These are phyloP conservation scores for Theileria annulata DNA, from an alignment of 169 alveolate genomes.

Conservation along the genomic window DNA sequence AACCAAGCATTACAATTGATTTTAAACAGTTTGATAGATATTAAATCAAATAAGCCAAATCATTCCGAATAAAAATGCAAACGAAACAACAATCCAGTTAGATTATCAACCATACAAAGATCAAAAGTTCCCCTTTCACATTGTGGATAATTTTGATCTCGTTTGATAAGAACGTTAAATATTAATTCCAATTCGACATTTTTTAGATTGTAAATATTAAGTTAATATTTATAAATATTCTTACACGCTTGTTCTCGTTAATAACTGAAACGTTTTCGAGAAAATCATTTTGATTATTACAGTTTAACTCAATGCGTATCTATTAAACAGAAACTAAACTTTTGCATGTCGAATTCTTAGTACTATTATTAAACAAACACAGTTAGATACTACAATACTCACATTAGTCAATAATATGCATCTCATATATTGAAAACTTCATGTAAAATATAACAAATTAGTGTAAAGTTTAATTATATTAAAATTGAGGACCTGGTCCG, in stretches of 20 bases:
- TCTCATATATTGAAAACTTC: background rate
- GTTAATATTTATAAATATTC: too few relatives aligned
- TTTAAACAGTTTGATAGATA: too few relatives aligned
- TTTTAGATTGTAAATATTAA: background rate
- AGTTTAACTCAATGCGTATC: background rate
- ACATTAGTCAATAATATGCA: background rate
- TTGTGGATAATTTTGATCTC: background rate
- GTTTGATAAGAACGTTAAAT: background rate
- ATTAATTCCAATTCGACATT: background rate
- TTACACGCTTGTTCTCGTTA: too few relatives aligned
- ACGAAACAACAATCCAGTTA: background rate
- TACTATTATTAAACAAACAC: background rate
- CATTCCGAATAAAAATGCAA: background rate
- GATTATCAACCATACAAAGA: background rate
- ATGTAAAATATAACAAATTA: background rate
- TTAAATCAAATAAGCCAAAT: background rate
- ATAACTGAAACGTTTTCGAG: background rate
- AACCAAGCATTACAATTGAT: background rate
- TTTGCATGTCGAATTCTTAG: background rate
- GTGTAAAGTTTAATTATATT: background rate
- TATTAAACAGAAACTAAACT: background rate
- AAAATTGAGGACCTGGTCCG: slow-evolving; percentile 6
- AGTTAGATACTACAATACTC: too few relatives aligned
- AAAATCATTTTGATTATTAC: too few relatives aligned
- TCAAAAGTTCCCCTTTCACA: background rate